Evolutionary conservation across 2,329 filamentous ascomycete species (phyloP).

Genomic region (Fusarium subglutinans): DNA sequence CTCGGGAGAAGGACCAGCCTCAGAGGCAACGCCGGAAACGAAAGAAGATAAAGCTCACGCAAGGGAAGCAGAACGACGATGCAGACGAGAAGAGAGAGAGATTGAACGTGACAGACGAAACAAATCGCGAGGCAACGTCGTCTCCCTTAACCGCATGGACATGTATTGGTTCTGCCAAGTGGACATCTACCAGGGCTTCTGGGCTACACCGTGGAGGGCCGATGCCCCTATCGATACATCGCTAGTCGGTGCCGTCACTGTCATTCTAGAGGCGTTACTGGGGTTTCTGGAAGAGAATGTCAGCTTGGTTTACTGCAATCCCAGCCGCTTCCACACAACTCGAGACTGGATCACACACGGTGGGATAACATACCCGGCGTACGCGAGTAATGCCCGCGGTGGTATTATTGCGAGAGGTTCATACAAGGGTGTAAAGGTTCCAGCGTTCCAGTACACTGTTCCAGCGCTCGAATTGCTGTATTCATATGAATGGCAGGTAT

Average conservation of each 20-base stretch:
- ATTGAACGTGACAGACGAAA: not conserved
- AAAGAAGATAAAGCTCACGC: not conserved
- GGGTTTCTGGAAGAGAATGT: not conserved
- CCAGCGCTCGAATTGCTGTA: not conserved
- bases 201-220: not conserved
- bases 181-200: not conserved
- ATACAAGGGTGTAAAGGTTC: not conserved
- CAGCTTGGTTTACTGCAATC: not conserved
- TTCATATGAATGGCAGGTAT: not conserved
- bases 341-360: not conserved
- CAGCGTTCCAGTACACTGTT: not conserved
- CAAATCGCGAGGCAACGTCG: not conserved
- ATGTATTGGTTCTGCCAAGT: not conserved
- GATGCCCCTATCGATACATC: not conserved
- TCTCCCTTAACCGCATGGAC: not conserved
- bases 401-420: not conserved
- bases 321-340: rapidly evolving
- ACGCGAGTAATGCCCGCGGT: not conserved
- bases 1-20: rapidly evolving
- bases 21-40: not conserved
- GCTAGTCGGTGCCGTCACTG: not conserved
- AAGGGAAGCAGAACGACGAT: not conserved
- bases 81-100: not conserved
- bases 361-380: not conserved
- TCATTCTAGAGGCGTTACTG: not conserved